Evolutionary conservation across 495 filamentous ascomycete species (phyloP).

Genomic region (Lepidopterella palustris): DNA sequence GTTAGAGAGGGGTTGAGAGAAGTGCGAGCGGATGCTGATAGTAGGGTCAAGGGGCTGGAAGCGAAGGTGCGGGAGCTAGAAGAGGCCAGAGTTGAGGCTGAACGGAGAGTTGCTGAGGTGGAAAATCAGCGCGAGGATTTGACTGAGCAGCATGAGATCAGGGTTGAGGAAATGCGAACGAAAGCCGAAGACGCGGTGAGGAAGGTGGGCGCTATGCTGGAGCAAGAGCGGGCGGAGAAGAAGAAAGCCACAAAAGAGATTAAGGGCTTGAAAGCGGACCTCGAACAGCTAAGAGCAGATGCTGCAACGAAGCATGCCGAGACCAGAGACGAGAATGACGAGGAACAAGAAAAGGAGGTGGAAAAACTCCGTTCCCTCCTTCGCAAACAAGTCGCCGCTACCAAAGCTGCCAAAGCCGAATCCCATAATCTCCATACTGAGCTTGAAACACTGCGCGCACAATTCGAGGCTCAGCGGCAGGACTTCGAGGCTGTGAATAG

Average conservation of each 20-base stretch:
- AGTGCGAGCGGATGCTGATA: conserved; percentile 15
- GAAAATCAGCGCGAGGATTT: not conserved
- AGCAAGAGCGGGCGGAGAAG: conserved; percentile 3
- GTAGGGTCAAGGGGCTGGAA: conserved; percentile 10
- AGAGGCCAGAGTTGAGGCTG: conserved; percentile 11
- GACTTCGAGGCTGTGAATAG: conserved; percentile 22
- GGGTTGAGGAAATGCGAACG: not conserved
- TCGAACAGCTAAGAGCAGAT: conserved; percentile 10
- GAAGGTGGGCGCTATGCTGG: conserved; percentile 6
- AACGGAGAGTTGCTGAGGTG: conserved; percentile 6
- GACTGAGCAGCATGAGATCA: not conserved
- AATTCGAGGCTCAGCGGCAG: conserved; percentile 4
- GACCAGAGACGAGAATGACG: not conserved
- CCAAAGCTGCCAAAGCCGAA: conserved; percentile 17
- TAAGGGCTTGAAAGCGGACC: conserved; percentile 12
- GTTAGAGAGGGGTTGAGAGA: conserved; percentile 11
- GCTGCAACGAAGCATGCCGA: conserved; percentile 1
- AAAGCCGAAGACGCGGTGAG: conserved; percentile 13
- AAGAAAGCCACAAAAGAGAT: conserved; percentile 3
- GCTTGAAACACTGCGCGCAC: not conserved
- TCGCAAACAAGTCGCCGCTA: conserved; percentile 10
- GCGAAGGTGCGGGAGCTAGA: conserved; percentile 16
- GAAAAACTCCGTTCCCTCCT: conserved; percentile 15
- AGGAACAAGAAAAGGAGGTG: conserved; percentile 11
- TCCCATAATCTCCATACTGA: conserved; percentile 3